These are phyloP conservation scores for Paxillus ammoniavirescens DNA, from an alignment of 768 basidiomycete genomes.

Conservation along the genomic window DNA sequence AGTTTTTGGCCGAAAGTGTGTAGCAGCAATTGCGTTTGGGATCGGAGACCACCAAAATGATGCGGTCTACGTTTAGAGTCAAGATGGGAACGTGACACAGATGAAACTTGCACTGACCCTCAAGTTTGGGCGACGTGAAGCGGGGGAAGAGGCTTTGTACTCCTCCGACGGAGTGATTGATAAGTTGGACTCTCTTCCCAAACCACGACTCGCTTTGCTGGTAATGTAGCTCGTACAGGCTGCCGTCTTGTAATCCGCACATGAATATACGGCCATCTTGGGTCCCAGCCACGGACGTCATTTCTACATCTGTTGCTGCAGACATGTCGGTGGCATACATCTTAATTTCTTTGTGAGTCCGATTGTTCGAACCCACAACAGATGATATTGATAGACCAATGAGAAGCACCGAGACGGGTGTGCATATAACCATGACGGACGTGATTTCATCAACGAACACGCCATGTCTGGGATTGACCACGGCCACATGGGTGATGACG, in stretches of 20 bases:
- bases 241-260: slow-evolving; percentile 81
- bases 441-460: slow-evolving; percentile 95
- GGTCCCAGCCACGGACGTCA: slow-evolving; percentile 81
- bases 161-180: slow-evolving; percentile 83
- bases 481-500: slow-evolving; percentile 83
- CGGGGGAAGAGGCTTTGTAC: slow-evolving; percentile 79
- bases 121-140: slow-evolving; percentile 57
- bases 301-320: slow-evolving; percentile 75
- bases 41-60: slow-evolving; percentile 68
- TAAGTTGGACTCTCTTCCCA: slow-evolving; percentile 76
- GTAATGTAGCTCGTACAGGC: slow-evolving; percentile 90
- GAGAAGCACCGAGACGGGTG: slow-evolving; percentile 77
- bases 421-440: slow-evolving; percentile 86
- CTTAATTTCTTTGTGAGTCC: slow-evolving; percentile 67
- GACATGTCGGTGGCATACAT: slow-evolving; percentile 89
- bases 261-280: slow-evolving; percentile 88
- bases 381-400: slow-evolving; percentile 69
- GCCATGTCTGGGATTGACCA: slow-evolving; percentile 80
- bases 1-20: slow-evolving; percentile 63
- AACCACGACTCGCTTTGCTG: slow-evolving; percentile 92
- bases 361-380: slow-evolving; percentile 38
- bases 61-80: slow-evolving; percentile 53
- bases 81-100: not conserved
- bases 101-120: slow-evolving; percentile 50
- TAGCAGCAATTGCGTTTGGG: slow-evolving; percentile 70